A percentile compares a stretch with the other conserved stretches of the same genome.
These are phyloP conservation scores for Talaromyces sp. DNA, from an alignment of 2,329 filamentous ascomycete species.

Conservation along the genomic window DNA sequence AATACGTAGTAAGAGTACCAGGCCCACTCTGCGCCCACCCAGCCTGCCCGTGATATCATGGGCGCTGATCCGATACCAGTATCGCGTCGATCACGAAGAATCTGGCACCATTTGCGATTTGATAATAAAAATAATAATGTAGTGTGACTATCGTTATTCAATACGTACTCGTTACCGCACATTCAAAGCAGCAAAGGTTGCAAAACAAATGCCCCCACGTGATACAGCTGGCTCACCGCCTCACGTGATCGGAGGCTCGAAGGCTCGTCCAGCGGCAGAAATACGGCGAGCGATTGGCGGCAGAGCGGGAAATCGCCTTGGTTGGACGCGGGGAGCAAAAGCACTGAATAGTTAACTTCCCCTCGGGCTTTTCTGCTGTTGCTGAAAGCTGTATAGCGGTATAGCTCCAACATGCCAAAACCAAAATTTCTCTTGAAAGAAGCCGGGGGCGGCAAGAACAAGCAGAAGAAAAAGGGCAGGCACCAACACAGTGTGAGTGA, in stretches of 20 bases:
- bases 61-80: no score
- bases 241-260: neutral
- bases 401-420: conserved; percentile 29
- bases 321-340: neutral
- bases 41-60: no score
- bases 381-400: neutral
- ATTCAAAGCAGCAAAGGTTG: no score
- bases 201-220: neutral
- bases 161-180: no score
- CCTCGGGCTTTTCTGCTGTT: neutral
- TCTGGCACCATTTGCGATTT: no score
- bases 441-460: conserved; percentile 39
- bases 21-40: no score
- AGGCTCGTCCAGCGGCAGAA: no score
- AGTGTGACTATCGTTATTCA: no score
- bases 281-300: no score
- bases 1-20: no score
- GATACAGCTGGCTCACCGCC: neutral
- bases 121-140: no score
- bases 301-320: neutral
- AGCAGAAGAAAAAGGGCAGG: conserved; percentile 13
- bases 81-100: no score
- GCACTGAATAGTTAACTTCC: neutral
- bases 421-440: conserved; percentile 36
- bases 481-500: conserved; percentile 29